These are phyloP conservation scores for Capronia epimyces DNA, from an alignment of 2,329 filamentous ascomycete genomes.

Conservation along the genomic window DNA sequence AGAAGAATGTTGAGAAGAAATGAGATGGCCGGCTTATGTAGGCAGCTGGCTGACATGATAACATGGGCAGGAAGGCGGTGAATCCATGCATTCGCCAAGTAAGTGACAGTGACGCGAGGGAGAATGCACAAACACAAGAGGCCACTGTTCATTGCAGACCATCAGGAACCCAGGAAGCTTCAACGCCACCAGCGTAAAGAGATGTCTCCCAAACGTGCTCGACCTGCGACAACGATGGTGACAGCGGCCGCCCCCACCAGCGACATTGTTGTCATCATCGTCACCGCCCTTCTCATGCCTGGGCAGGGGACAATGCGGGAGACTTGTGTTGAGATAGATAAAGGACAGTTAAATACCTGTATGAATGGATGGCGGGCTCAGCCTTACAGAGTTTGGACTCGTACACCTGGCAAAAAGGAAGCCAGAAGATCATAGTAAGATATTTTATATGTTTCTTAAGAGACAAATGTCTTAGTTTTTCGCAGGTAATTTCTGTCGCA, in stretches of 20 bases:
- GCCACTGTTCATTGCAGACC: not conserved
- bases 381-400: not conserved
- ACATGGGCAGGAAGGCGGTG: too few relatives aligned
- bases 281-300: not conserved
- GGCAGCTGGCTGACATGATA: too few relatives aligned
- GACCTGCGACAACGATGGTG: not conserved
- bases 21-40: not conserved
- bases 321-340: not conserved
- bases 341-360: not conserved
- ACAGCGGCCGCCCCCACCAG: not conserved
- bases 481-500: not conserved
- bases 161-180: not conserved
- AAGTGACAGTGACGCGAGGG: not conserved
- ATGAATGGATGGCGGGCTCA: not conserved
- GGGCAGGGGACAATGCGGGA: not conserved
- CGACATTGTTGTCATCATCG: not conserved
- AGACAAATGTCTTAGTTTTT: too few relatives aligned
- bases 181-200: not conserved
- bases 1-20: not conserved
- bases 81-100: too few relatives aligned
- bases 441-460: too few relatives aligned
- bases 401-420: not conserved
- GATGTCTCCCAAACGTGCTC: not conserved
- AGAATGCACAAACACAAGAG: not conserved
- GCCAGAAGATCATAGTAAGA: not conserved